Evolutionary conservation across 1,139 yeast species (phyloP).

Genomic region (Protomyces arabidopsidicola): DNA sequence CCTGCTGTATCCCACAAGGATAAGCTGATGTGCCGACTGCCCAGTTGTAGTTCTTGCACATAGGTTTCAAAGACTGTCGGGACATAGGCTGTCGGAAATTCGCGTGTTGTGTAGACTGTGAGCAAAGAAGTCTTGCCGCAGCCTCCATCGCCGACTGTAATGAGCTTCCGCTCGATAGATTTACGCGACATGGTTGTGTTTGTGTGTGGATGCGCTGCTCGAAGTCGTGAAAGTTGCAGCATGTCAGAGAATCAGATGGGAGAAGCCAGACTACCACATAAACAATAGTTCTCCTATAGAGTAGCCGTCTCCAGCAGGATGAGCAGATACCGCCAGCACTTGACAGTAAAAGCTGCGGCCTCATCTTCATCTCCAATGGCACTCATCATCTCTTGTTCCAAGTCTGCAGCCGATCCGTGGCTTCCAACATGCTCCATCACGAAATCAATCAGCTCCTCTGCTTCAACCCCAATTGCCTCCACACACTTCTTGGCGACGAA

Average conservation of each 20-base stretch:
- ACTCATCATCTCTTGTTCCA: slow-evolving; percentile 8
- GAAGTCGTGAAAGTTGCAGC: too few relatives aligned
- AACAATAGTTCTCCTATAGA: background rate
- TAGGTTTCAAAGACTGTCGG: slow-evolving; percentile 89
- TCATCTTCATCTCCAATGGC: slow-evolving; percentile 36
- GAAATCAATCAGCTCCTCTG: slow-evolving; percentile 38
- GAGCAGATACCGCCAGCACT: slow-evolving; percentile 38
- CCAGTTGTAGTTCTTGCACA: slow-evolving; percentile 52
- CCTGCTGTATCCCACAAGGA: slow-evolving; percentile 95
- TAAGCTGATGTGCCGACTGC: slow-evolving; percentile 57
- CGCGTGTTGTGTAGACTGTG: slow-evolving; percentile 51
- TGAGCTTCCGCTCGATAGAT: slow-evolving; percentile 49
- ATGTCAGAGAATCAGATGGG: background rate
- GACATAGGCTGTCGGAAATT: slow-evolving; percentile 51
- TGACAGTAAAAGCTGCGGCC: slow-evolving; percentile 37
- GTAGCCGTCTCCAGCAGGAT: slow-evolving; percentile 15
- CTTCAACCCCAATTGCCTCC: slow-evolving; percentile 41
- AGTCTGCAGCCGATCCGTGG: background rate
- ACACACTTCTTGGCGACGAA: slow-evolving; percentile 37
- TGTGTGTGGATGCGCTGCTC: background rate
- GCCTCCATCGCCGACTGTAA: slow-evolving; percentile 92
- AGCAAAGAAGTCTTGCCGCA: slow-evolving; percentile 88
- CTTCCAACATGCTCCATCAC: background rate
- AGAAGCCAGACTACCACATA: background rate
- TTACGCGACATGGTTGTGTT: background rate